Evolutionary conservation across 768 basidiomycete genomes (phyloP).

Genomic region (Kwoniella sp.): DNA sequence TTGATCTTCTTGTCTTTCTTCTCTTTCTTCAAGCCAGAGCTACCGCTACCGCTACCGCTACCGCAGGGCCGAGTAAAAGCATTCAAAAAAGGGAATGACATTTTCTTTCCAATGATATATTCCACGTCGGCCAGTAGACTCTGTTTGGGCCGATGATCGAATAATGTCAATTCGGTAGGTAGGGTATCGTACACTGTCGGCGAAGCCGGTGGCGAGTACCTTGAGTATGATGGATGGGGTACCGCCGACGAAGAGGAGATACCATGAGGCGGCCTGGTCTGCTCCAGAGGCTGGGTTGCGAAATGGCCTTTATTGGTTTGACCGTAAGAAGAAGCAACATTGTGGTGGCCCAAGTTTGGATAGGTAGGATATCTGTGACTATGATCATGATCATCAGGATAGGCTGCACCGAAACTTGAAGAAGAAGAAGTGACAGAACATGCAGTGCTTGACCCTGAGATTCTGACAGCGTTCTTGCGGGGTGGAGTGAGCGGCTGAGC

Average conservation of each 20-base stretch:
- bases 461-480: background rate
- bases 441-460: background rate
- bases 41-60: too few species aligned
- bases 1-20: conserved; percentile 14
- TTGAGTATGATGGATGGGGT: conserved; percentile 13
- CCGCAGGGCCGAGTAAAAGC: background rate
- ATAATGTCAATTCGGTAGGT: conserved; percentile 31
- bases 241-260: background rate
- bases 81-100: conserved; percentile 38
- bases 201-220: conserved; percentile 1
- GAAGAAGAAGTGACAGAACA: background rate
- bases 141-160: conserved; percentile 32
- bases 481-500: conserved; percentile 13
- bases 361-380: background rate
- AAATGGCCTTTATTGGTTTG: conserved; percentile 1
- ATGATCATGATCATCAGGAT: background rate
- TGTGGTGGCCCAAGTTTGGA: background rate
- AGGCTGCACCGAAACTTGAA: background rate
- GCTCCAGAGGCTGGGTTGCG: conserved; percentile 5
- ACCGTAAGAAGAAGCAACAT: background rate
- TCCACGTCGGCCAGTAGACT: conserved; percentile 43
- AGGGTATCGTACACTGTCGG: background rate
- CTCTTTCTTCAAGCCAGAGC: background rate
- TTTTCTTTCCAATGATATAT: conserved; percentile 37
- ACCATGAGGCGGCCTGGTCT: background rate